Evolutionary conservation across 139 green algal genomes (phyloP), one percentile per base, ranked within the genome.

Genomic region (Volvox reticuliferus): DNA sequence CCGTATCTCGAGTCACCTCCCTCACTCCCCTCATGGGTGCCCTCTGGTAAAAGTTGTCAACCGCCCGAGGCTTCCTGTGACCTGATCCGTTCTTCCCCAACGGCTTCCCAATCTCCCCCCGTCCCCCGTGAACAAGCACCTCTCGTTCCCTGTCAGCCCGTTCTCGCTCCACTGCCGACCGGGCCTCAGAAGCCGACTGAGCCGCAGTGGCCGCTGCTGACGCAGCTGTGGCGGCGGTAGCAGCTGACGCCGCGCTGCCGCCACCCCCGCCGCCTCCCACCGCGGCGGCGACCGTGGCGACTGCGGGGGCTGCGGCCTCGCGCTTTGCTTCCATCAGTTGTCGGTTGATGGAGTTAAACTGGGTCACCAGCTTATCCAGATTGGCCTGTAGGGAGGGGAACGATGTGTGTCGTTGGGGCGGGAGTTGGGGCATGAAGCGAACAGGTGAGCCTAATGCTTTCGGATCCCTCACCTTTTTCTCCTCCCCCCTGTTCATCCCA

Each of bases 331-430:
- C 87, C 33, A 33, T 12, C 37, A 91, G 76, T 35, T 91, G 33
- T 5, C 69, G 37, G 87, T 86, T 91, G 76, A 91, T 91, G 19
- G 33, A 24, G 24, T 91, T 91, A 75, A 91, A 91, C 76, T 85
- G 76, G 1, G 61, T 68, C 22, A 79, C 76, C 61, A 91, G 61
- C 76, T 91, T 91, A 62, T 91, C 87, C 76, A 91, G 67, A 75
- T 91, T 91, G 76, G 87, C 62, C 76, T 90, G n/a, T 24, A 44
- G 35, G 81, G 61, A 63, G 32, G 28, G 55, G 50, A 21, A 5
- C 16, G 50, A 26, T n/a, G 50, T 14, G 80, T 37, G 44, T 55
- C 5, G 44, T 55, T 9, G 44, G 44, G 9, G 9, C 44, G 44
- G 44, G 5, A 55, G 5, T 5, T 55, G 44, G 44, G 44, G 44